Percentiles rank a stretch among this genome's conserved stretches.
These are phyloP conservation scores for Candolleomyces eurysporus DNA, from an alignment of 768 basidiomycete genomes.

Conservation along the genomic window DNA sequence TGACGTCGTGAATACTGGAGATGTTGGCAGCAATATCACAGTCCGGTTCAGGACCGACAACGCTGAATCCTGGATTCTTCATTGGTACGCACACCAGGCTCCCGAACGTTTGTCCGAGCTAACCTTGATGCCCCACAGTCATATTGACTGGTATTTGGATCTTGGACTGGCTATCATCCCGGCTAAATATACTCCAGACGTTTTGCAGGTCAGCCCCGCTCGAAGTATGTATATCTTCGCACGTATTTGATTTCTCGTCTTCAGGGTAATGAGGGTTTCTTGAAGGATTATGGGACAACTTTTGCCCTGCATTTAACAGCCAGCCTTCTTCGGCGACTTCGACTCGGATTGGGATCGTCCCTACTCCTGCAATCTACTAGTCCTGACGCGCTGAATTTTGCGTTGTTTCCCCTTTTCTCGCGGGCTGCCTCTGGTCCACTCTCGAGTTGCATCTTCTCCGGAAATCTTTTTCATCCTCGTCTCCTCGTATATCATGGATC, in stretches of 20 bases:
- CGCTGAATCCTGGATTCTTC: conserved; percentile 59
- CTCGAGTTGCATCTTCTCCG: no score
- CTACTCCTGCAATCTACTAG: not conserved
- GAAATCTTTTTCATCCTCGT: no score
- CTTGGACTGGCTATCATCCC: conserved; percentile 35
- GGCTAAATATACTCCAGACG: conserved; percentile 24
- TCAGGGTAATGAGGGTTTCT: no score
- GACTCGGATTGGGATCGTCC: not conserved
- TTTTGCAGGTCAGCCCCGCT: conserved; percentile 6
- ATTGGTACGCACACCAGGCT: conserved; percentile 24
- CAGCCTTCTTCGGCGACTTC: not conserved
- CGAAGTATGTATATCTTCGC: conserved; percentile 14
- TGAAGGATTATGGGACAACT: conserved; percentile 21
- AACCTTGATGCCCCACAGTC: conserved; percentile 10
- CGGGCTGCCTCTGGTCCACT: no score
- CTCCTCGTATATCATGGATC: no score
- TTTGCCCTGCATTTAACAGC: conserved; percentile 22
- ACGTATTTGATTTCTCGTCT: no score
- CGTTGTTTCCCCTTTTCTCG: no score
- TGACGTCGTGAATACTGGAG: conserved; percentile 53
- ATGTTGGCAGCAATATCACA: conserved; percentile 40
- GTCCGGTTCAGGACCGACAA: conserved; percentile 70
- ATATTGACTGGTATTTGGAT: not conserved
- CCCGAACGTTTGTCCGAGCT: not conserved
- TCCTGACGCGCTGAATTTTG: no score